Evolutionary conservation across 2,329 filamentous ascomycete genomes (phyloP), one percentile per base, ranked within the genome.

Genomic region (Aureobasidium vineae): DNA sequence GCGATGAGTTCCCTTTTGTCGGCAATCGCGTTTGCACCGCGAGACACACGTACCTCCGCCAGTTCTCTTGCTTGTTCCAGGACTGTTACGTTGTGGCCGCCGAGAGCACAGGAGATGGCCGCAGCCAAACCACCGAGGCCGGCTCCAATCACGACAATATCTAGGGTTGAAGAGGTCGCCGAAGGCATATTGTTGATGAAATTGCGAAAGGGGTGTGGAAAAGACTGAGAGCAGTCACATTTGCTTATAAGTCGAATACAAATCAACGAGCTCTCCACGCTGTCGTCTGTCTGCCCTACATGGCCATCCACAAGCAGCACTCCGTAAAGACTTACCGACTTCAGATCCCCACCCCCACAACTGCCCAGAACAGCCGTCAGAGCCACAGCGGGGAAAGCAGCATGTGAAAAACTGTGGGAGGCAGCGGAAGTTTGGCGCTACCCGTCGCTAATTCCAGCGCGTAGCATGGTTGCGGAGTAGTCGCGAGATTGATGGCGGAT

Each of bases 121-220:
- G 73, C 72, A 36, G 70, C 70, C 19, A 77, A 66, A 11, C 75
- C 75, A 45, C 71, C 71, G 33, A 77, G 72, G 5, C 75, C 75
- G 26, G 75, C 75, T 28, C 75, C 75, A 4, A 76, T 72, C 36
- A 77, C 70, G 64, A 73, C 69, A 56, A 77, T 74, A 16, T 72
- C 65, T 13, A 76, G 52, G 28, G 41, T n/a, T 36, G 53, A 31
- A 21, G 52, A 59, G 2, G 33, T 57, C n/a, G 45, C 64, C n/a
- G 63, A 66, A 52, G 64, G 31, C 64, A 66, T 66, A 33, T 16
- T 50, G 19, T 43, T 56, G 50, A 7, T 13, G 28, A 57, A 31
- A 19, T 15, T 7, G 8, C 3, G 26, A 41, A 21, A 65, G 7
- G 43, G 10, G 41, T 31, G 57, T 36, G 28, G 28, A 11, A 36